A percentile compares a stretch with the other conserved stretches of the same genome.
phyloP scores from a whole-genome alignment of 2,329 filamentous ascomycete species.

The Aspergillus proliferans region DNA sequence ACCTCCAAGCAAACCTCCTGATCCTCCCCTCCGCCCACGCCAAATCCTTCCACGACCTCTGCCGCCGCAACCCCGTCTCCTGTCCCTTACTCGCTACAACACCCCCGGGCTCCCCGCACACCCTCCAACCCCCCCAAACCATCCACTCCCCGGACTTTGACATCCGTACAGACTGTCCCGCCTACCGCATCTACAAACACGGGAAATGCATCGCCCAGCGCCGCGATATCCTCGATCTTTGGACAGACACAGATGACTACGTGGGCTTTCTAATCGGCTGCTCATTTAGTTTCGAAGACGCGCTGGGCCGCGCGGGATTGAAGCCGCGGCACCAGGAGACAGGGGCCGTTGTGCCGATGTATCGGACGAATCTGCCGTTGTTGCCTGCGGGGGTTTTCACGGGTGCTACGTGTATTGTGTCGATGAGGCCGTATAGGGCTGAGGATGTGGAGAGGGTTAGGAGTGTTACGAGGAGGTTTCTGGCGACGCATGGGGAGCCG shows the following conservation, averaged over 20 bases:
- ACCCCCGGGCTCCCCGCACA: constrained; percentile 31
- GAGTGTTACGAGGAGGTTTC: constrained; percentile 50
- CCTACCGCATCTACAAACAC: constrained; percentile 54
- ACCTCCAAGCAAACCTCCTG: constrained; percentile 58
- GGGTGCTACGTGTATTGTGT: constrained; percentile 52
- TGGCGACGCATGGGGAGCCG: constrained; percentile 57
- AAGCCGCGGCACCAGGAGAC: constrained; percentile 46
- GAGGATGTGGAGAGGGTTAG: constrained; percentile 49
- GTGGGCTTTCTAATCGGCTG: constrained; percentile 60
- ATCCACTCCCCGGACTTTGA: constrained; percentile 41
- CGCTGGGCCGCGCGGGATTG: constrained; percentile 47
- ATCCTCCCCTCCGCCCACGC: constrained; percentile 54
- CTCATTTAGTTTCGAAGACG: constrained; percentile 58
- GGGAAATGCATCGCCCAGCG: constrained; percentile 36
- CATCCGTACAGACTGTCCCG: constrained; percentile 53
- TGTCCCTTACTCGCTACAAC: constrained; percentile 54
- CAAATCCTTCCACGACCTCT: constrained; percentile 53
- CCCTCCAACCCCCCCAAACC: constrained; percentile 14
- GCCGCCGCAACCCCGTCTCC: constrained; percentile 56
- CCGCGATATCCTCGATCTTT: constrained; percentile 45
- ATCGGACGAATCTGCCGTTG: constrained; percentile 52
- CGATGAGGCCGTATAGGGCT: constrained; percentile 54
- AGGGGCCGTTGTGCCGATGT: constrained; percentile 55
- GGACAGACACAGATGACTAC: constrained; percentile 51
- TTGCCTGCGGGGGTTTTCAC: constrained; percentile 55